Percentiles rank a stretch among this genome's conserved stretches.
These are phyloP conservation scores for Teunomyces pallodes DNA, from an alignment of 805 yeast species.

Conservation along the genomic window DNA sequence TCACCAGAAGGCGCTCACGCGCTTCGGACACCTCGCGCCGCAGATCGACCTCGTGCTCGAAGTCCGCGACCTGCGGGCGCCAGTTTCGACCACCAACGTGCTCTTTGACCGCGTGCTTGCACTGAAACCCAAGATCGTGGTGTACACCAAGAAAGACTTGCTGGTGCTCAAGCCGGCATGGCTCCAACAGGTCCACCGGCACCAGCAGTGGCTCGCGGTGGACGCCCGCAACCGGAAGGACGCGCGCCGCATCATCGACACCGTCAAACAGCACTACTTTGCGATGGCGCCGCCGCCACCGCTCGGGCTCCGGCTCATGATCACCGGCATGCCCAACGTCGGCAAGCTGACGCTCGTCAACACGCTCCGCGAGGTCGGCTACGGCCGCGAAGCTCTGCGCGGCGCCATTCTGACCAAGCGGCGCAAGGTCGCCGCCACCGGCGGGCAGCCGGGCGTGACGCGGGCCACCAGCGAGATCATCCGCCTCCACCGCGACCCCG, in stretches of 20 bases:
- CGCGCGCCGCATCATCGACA: conserved; percentile 48
- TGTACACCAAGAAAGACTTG: conserved; percentile 77
- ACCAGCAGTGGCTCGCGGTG: conserved; percentile 44
- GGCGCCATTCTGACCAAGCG: conserved; percentile 32
- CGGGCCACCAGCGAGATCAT: conserved; percentile 74
- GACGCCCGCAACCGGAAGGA: conserved; percentile 56
- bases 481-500: conserved; percentile 57
- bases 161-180: conserved; percentile 41
- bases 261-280: conserved; percentile 45
- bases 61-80: conserved; percentile 87
- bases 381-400: conserved; percentile 17
- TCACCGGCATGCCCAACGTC: conserved; percentile 97
- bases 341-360: conserved; percentile 91
- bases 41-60: conserved; percentile 82
- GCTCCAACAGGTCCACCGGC: conserved; percentile 33
- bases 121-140: conserved; percentile 53
- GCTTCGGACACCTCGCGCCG: conserved; percentile 66
- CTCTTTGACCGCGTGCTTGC: conserved; percentile 67
- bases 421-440: conserved; percentile 75
- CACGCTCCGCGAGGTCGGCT: conserved; percentile 52
- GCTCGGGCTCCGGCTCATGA: conserved; percentile 69
- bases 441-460: conserved; percentile 90
- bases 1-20: conserved; percentile 74
- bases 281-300: conserved; percentile 72
- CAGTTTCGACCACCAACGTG: conserved; percentile 76